Percentiles rank a stretch among this genome's conserved stretches.
phyloP scores from a whole-genome alignment of 768 basidiomycete species.

The Phaeolepiota aurea region DNA sequence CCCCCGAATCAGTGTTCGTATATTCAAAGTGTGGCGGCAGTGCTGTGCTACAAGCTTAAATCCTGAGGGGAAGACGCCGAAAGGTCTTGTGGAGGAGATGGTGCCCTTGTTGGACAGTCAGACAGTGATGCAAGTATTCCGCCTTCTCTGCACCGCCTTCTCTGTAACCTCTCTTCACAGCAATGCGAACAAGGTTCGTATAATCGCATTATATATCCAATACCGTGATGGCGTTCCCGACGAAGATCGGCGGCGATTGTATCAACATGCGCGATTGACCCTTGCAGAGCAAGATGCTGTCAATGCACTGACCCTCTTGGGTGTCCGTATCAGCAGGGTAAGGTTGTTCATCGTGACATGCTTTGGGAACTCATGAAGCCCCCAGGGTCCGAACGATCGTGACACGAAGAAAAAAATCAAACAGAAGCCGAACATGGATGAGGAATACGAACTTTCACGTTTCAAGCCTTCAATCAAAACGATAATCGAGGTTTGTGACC shows the following conservation, averaged over 20 bases:
- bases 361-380: neutral
- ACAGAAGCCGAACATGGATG: conserved; percentile 67
- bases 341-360: conserved; percentile 11
- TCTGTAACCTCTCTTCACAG: conserved; percentile 30
- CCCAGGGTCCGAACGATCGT: conserved; percentile 64
- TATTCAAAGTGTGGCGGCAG: conserved; percentile 26
- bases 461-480: conserved; percentile 79
- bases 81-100: conserved; percentile 95
- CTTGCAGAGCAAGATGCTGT: conserved; percentile 90
- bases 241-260: conserved; percentile 88
- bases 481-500: conserved; percentile 64
- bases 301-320: conserved; percentile 77
- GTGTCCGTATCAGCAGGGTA: conserved; percentile 79
- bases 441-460: conserved; percentile 94
- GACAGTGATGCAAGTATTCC: conserved; percentile 60
- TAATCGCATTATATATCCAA: conserved; percentile 93
- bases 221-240: conserved; percentile 97
- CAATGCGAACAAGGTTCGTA: conserved; percentile 88
- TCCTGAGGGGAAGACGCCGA: conserved; percentile 90
- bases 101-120: conserved; percentile 88
- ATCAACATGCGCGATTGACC: conserved; percentile 87
- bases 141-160: neutral
- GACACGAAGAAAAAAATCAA: conserved; percentile 79
- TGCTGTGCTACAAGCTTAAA: conserved; percentile 91
- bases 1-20: conserved; percentile 12